phyloP scores from a whole-genome alignment of 1,284 basidiomycete genomes.

The Puccinia triticina region DNA sequence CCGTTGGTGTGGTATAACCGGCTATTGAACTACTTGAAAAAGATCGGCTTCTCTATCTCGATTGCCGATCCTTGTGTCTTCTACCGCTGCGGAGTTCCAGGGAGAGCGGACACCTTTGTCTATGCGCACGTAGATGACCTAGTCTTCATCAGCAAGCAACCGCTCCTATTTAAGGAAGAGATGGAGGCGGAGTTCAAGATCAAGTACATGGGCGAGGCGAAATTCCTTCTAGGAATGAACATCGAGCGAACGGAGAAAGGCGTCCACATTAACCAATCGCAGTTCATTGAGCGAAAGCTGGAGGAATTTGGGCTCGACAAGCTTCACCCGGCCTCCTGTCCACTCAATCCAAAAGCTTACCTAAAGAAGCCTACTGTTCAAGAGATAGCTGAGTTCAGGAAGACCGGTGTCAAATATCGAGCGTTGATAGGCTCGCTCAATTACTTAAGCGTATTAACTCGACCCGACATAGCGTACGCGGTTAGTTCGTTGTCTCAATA shows the following conservation, averaged over 20 bases:
- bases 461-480: constrained; percentile 8
- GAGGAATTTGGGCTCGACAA: background rate
- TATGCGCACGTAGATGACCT: constrained; percentile 23
- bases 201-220: background rate
- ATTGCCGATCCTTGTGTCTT: constrained; percentile 4
- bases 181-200: background rate
- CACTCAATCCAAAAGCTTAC: background rate
- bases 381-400: background rate
- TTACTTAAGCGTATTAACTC: background rate
- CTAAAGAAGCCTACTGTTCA: background rate
- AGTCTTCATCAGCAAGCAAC: background rate
- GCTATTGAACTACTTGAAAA: background rate
- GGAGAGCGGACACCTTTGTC: background rate
- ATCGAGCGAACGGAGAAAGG: background rate
- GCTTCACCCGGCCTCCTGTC: background rate
- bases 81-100: background rate
- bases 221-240: background rate
- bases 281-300: background rate
- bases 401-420: background rate
- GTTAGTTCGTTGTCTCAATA: background rate
- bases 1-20: background rate
- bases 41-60: background rate
- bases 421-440: background rate
- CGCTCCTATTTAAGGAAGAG: background rate
- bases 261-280: background rate